Evolutionary conservation across 768 basidiomycete species (phyloP).

Genomic region (Lanmaoa rubissima): DNA sequence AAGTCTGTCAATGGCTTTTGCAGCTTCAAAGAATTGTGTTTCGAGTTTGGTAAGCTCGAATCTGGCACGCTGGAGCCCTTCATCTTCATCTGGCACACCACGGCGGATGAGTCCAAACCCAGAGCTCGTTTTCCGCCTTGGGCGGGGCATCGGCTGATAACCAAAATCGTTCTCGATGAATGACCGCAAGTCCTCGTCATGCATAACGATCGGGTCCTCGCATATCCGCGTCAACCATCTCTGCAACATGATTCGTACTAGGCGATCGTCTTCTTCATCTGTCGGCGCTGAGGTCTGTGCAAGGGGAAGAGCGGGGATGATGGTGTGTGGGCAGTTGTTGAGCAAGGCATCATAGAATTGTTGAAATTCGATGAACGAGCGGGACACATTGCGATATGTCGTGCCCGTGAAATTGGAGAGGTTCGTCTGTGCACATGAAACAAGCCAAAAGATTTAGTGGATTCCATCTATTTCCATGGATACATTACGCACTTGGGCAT

Average conservation of each 20-base stretch:
- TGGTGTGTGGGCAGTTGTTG: slow-evolving; percentile 91
- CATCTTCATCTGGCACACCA: slow-evolving; percentile 90
- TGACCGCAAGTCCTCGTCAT: slow-evolving; percentile 90
- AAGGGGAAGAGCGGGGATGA: slow-evolving; percentile 93
- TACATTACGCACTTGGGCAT: slow-evolving; percentile 71
- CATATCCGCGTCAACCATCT: slow-evolving; percentile 92
- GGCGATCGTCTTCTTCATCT: slow-evolving; percentile 96
- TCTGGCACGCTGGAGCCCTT: slow-evolving; percentile 84
- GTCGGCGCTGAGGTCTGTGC: slow-evolving; percentile 95
- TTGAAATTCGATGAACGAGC: slow-evolving; percentile 94
- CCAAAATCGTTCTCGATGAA: slow-evolving; percentile 99
- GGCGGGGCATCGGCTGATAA: slow-evolving; percentile 80
- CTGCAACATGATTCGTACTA: slow-evolving; percentile 93
- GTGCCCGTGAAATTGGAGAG: slow-evolving; percentile 86
- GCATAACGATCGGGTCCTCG: slow-evolving; percentile 83
- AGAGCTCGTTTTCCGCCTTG: slow-evolving; percentile 66
- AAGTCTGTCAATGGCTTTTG: slow-evolving; percentile 86
- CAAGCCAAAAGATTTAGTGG: not conserved
- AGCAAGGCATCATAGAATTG: slow-evolving; percentile 90
- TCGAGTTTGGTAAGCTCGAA: slow-evolving; percentile 92
- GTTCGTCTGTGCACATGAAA: slow-evolving; percentile 65
- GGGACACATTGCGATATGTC: slow-evolving; percentile 90
- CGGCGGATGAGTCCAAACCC: slow-evolving; percentile 77
- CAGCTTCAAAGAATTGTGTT: slow-evolving; percentile 87
- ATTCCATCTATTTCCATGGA: not conserved